Base-by-base conservation (phyloP, 2,329 filamentous ascomycete species). In the Aspergillus glaucus region DNA sequence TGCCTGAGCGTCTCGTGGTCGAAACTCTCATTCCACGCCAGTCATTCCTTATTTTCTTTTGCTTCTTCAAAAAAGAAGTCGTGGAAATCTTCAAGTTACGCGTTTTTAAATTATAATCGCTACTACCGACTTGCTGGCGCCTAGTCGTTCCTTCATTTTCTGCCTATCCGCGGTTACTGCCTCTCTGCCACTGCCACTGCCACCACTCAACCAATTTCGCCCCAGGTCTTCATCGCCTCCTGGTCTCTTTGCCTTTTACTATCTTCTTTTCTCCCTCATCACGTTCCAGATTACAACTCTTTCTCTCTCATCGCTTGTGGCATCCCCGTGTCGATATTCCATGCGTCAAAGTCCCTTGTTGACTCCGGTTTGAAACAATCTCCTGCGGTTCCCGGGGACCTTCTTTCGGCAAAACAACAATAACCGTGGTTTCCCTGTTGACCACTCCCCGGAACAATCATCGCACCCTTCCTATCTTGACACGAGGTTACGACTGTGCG, bases 41-140 rank as follows among this genome's bases (percentile, higher is more conserved):
- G 48, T 53, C 40, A 45, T 53, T 51, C 46, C 47, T 30, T 30
- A 30, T 30, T 30, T 26, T 30, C 26, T 28, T 28, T 30, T 30
- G 12, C 5, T 30, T 5, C 9, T 30, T 30, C 9, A 28, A 30
- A 30, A 12, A 12, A 30, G 26, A 30, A 12, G 26, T 4, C 9
- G 26, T 30, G 26, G 26, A 5, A 30, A 30, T 30, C 26, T 30
- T 30, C 26, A 12, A 19, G 14, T 21, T 30, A 30, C 26, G 26
- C 26, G 26, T 30, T 3, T 26, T 28, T 28, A 28, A 28, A 28
- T 26, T 8, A 26, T 26, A 26, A 26, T 26, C 24, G 9, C 26
- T 12, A 30, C 10, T 36, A 36, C 34, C 34, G 8, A 36, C 34
- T 30, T 36, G 34, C 34, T 36, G 34, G 37, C 19, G 17, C 37